Evolutionary conservation across 1,284 basidiomycete species (phyloP).

Genomic region (Austroboletus novae-zelandiae): DNA sequence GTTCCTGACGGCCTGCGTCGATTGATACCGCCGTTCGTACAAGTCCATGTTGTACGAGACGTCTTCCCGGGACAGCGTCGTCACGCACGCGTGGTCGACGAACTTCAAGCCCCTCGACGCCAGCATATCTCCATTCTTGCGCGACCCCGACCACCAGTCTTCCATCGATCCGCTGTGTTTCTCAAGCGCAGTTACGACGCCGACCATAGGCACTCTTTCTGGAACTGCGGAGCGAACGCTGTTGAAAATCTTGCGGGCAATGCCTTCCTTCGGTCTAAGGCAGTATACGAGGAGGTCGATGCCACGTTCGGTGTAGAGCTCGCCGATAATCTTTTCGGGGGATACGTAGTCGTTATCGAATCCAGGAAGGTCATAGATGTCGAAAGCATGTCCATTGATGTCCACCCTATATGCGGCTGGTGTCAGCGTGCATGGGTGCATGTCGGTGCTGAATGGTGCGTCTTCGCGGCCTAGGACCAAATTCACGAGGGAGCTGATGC

Average conservation of each 20-base stretch:
- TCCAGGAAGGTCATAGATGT: slow-evolving; percentile 31
- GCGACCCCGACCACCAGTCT: slow-evolving; percentile 29
- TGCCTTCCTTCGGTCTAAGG: slow-evolving; percentile 29
- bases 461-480: slow-evolving; percentile 32
- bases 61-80: slow-evolving; percentile 31
- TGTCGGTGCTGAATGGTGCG: slow-evolving; percentile 32
- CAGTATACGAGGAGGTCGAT: slow-evolving; percentile 32
- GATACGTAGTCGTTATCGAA: slow-evolving; percentile 18
- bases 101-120: slow-evolving; percentile 27
- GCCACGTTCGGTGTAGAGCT: slow-evolving; percentile 29
- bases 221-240: slow-evolving; percentile 27
- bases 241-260: slow-evolving; percentile 26
- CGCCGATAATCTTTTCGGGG: slow-evolving; percentile 25
- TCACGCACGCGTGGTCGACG: slow-evolving; percentile 31
- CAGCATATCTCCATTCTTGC: slow-evolving; percentile 29
- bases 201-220: slow-evolving; percentile 32
- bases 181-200: slow-evolving; percentile 32
- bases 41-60: slow-evolving; percentile 33
- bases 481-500: slow-evolving; percentile 30
- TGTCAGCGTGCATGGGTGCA: slow-evolving; percentile 26
- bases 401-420: slow-evolving; percentile 28
- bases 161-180: slow-evolving; percentile 30
- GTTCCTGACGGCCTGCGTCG: slow-evolving; percentile 25
- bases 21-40: slow-evolving; percentile 31
- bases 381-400: slow-evolving; percentile 29